phyloP scores from a whole-genome alignment of 2,329 filamentous ascomycete species.

The Leptoxyphium fumago region DNA sequence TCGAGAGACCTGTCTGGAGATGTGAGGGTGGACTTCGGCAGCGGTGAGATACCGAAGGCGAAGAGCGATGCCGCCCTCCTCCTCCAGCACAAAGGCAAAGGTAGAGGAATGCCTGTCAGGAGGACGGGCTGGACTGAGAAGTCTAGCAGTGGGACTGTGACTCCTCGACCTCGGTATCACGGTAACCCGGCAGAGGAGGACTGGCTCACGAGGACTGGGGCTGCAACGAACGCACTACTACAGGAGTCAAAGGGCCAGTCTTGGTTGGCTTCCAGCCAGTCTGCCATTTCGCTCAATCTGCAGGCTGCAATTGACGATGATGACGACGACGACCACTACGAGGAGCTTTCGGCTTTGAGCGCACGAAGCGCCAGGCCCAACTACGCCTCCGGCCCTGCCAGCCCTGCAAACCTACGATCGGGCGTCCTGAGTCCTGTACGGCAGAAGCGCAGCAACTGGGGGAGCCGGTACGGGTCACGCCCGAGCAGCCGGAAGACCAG shows the following conservation, averaged over 20 bases:
- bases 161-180: slow-evolving; percentile 3
- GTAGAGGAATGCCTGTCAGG: slow-evolving; percentile 7
- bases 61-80: slow-evolving; percentile 31
- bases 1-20: not conserved
- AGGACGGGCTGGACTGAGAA: slow-evolving; percentile 12
- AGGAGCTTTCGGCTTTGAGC: slow-evolving; percentile 17
- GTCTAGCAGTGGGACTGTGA: slow-evolving; percentile 9
- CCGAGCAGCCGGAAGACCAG: slow-evolving; percentile 25
- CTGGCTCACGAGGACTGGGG: slow-evolving; percentile 45
- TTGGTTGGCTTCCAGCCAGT: slow-evolving; percentile 43
- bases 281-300: slow-evolving; percentile 36
- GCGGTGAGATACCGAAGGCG: slow-evolving; percentile 26
- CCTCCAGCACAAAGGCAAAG: slow-evolving; percentile 10
- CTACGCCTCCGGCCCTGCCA: slow-evolving; percentile 1
- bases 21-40: slow-evolving; percentile 8
- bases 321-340: slow-evolving; percentile 17
- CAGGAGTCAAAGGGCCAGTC: slow-evolving; percentile 48
- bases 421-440: slow-evolving; percentile 1
- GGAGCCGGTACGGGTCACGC: slow-evolving; percentile 22
- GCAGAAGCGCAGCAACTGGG: slow-evolving; percentile 8
- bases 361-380: slow-evolving; percentile 11
- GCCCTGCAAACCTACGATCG: not conserved
- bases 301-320: slow-evolving; percentile 18
- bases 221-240: slow-evolving; percentile 41
- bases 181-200: slow-evolving; percentile 28